Evolutionary conservation across 164 flowering plant species (phyloP), one percentile per base, ranked within the genome.

Genomic region (Magnolia officinalis): DNA sequence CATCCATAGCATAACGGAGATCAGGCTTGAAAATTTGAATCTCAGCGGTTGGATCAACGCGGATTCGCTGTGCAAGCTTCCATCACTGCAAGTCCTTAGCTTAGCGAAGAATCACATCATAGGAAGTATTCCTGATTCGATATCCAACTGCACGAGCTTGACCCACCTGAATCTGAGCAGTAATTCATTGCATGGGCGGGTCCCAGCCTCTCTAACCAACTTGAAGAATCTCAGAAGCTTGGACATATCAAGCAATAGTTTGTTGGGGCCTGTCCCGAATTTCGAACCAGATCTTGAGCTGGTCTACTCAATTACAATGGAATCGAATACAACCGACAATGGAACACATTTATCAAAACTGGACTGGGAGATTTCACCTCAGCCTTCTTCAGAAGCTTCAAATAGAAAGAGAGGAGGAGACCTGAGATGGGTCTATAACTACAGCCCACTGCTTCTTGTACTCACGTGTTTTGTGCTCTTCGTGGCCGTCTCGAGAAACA

Each of bases 41-140:
- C 85, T 85, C 61, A 78, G 77, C 58, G 89, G 89, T 29, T 58
- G 9, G 8, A 74, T 88, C 74, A 89, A 88, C 80, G 80, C 79
- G 58, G 82, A 77, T 45, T 80, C 86, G 18, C 80, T 85, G 0
- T 86, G 86, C 81, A 73, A 72, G 71, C 86, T 85, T 24, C 74
- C 45, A 24, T 68, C 73, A 19, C 75, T 86, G 23, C 71, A 23
- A 66, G 73, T 80, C 70, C 74, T 85, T 16, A 83, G 67, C 72
- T 78, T 86, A 59, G 80, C 84, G 1, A 67, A 74, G 13, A 88
- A 88, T 71, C 73, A 50, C 45, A 81, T 88, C 14, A 26, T 5
- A 16, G 90, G 90, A 61, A 70, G 23, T 7, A 74, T 88, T 71
- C 83, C 87, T 14, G 66, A 74, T 19, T 82, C 85, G 23, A 76